Conservation (phyloP, 257 asterid species). For the Nicotiana tabacum region DNA sequence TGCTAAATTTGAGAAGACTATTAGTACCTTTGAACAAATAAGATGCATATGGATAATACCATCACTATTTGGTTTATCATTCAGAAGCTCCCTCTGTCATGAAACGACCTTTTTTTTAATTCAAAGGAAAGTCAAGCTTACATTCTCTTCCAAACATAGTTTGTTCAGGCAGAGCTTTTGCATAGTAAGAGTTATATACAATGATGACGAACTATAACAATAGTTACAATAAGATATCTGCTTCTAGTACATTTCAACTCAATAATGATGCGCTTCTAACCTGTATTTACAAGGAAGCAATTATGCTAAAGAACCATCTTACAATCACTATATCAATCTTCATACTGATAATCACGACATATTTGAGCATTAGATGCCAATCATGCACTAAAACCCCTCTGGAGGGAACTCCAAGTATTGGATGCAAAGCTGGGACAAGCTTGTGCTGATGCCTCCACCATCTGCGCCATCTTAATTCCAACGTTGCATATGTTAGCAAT, state of each 20-base stretch:
- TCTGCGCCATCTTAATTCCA: constrained; percentile 56
- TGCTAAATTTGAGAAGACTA: background rate
- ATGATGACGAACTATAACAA: background rate
- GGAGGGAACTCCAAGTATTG: constrained; percentile 72
- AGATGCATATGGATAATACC: background rate
- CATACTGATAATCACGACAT: background rate
- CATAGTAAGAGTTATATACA: background rate
- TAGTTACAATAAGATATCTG: background rate
- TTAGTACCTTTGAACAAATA: background rate
- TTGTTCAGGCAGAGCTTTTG: background rate
- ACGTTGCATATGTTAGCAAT: constrained; percentile 87
- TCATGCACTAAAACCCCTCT: constrained; percentile 84
- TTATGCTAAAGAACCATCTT: background rate
- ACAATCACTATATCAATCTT: background rate
- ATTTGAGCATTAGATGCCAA: background rate
- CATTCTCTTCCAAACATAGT: background rate
- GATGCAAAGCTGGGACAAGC: constrained; percentile 73
- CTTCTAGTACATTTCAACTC: background rate
- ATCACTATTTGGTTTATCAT: background rate
- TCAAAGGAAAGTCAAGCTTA: background rate
- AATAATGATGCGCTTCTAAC: background rate
- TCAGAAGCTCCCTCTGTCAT: background rate
- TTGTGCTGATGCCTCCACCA: constrained; percentile 82
- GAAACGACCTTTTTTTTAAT: background rate
- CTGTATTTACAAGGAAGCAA: constrained; percentile 2